Evolutionary conservation across 345 rosid species (phyloP).

Genomic region (Adansonia digitata): DNA sequence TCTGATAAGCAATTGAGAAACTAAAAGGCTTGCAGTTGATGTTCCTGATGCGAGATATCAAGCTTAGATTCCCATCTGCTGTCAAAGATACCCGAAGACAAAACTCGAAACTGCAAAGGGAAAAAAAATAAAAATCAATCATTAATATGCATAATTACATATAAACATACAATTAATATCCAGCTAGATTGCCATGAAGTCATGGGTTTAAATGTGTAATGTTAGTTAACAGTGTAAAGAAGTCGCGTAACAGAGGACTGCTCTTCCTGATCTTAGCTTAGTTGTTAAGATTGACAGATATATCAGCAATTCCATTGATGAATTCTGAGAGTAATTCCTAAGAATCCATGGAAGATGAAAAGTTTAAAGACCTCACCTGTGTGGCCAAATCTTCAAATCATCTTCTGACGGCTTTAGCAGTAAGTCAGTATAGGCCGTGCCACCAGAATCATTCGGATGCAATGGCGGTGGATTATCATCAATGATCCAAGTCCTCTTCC

Average conservation of each 20-base stretch:
- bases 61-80: conserved; percentile 55
- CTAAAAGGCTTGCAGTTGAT: conserved; percentile 73
- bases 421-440: conserved; percentile 56
- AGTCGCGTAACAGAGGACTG: not conserved
- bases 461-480: conserved; percentile 70
- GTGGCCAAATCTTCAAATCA: conserved; percentile 84
- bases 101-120: conserved; percentile 75
- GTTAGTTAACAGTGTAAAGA: not conserved
- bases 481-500: conserved; percentile 73
- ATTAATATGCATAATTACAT: not conserved
- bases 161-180: not conserved
- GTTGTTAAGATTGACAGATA: not conserved
- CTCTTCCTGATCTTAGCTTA: too few species aligned
- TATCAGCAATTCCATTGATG: not conserved
- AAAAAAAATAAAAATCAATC: not conserved
- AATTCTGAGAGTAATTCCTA: not conserved
- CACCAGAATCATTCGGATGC: conserved; percentile 40
- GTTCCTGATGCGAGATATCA: conserved; percentile 85
- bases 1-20: conserved; percentile 74
- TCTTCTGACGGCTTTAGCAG: conserved; percentile 77
- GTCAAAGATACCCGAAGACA: conserved; percentile 67
- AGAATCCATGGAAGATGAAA: not conserved
- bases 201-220: too few species aligned
- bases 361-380: conserved; percentile 34
- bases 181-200: too few species aligned